Evolutionary conservation across 2,329 filamentous ascomycete species (phyloP).

Genomic region (Scortechinia acanthostroma): DNA sequence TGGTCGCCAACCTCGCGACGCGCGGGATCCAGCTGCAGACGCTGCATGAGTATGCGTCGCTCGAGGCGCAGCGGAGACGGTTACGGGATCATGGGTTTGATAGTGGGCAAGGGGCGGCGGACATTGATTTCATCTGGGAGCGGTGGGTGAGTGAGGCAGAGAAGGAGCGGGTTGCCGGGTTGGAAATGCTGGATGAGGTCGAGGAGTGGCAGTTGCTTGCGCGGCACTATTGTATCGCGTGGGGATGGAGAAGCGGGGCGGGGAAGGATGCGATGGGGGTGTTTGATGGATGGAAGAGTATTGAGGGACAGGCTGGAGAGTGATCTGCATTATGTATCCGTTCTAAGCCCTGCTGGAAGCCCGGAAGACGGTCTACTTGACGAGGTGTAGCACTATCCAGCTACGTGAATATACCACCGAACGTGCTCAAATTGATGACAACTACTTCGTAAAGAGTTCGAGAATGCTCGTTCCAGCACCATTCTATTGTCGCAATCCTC

Average conservation of each 20-base stretch:
- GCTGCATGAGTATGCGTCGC: conserved; percentile 46
- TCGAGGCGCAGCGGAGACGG: conserved; percentile 44
- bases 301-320: background rate
- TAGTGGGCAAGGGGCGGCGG: conserved; percentile 40
- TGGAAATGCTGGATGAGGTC: conserved; percentile 64
- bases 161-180: conserved; percentile 48
- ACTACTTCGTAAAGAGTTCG: too few species aligned
- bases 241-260: conserved; percentile 57
- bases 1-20: conserved; percentile 57
- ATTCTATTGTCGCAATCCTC: too few species aligned
- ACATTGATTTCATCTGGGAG: conserved; percentile 51
- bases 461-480: too few species aligned
- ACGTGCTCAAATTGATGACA: too few species aligned
- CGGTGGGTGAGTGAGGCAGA: conserved; percentile 45
- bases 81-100: conserved; percentile 41
- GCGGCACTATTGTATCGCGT: conserved; percentile 60
- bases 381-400: too few species aligned
- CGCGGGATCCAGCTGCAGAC: conserved; percentile 60
- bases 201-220: conserved; percentile 61
- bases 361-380: too few species aligned
- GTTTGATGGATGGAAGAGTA: background rate
- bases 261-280: too few species aligned
- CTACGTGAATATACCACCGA: too few species aligned
- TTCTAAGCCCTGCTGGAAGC: too few species aligned
- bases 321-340: background rate